Conservation (phyloP, 768 basidiomycete species). For the Gloeopeniophorella convolvens region DNA sequence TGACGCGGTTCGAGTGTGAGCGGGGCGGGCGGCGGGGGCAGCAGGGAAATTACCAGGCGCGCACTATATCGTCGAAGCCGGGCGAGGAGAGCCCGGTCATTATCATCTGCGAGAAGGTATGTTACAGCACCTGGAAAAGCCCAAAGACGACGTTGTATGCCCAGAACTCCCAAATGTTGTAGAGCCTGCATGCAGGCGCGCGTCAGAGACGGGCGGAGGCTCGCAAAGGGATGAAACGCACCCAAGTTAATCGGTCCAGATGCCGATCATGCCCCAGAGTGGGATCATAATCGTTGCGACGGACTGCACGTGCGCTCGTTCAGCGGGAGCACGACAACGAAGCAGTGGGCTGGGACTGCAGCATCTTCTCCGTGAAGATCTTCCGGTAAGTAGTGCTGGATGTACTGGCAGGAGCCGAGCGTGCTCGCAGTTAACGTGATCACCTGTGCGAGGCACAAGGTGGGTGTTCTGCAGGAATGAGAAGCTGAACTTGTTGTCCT, state of each 20-base stretch:
- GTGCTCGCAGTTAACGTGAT: conserved; percentile 66
- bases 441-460: conserved; percentile 67
- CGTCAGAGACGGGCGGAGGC: not conserved
- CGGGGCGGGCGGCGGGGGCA: not conserved
- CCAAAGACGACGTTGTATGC: conserved; percentile 77
- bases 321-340: not conserved
- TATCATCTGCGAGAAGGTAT: conserved; percentile 81
- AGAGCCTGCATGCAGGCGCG: conserved; percentile 35
- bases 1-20: not conserved
- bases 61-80: conserved; percentile 77
- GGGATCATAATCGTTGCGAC: conserved; percentile 72
- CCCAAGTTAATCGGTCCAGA: conserved; percentile 75
- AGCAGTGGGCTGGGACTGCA: conserved; percentile 1
- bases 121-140: conserved; percentile 82
- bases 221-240: conserved; percentile 27
- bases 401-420: conserved; percentile 77
- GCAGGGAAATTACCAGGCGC: not conserved
- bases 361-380: conserved; percentile 78
- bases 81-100: conserved; percentile 86
- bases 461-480: conserved; percentile 80
- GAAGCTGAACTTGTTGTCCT: conserved; percentile 75
- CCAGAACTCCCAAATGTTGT: conserved; percentile 87
- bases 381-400: conserved; percentile 76
- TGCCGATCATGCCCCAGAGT: conserved; percentile 81
- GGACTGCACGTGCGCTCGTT: conserved; percentile 39